Evolutionary conservation across 2,329 filamentous ascomycete species (phyloP), one percentile per base, ranked within the genome.

Genomic region (Cladosporium austrohemisphaericum): DNA sequence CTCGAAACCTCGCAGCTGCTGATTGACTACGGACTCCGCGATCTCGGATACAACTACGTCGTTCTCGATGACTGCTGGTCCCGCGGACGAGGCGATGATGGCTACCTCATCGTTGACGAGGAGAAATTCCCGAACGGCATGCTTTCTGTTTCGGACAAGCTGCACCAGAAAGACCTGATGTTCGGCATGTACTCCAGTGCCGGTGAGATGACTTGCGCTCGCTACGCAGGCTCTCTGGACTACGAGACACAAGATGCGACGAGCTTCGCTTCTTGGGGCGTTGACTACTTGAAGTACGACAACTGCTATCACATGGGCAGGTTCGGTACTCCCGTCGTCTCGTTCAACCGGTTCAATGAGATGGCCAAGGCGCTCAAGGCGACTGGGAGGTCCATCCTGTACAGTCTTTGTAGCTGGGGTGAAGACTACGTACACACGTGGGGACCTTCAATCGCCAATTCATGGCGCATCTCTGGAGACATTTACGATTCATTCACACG

Each of bases 301-400:
- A 80, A 80, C 58, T 80, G 77, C 65, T 78, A 71, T 60, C 78
- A 79, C 53, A 67, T 74, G 52, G 77, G 77, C 6, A 71, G 76
- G 49, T 72, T 70, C 14, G 74, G 76, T 10, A 75, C 68, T 2
- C 67, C 71, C 0, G 65, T 71, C 51, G 59, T 75, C 28, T 71
- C 71, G 3, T 74, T 68, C 53, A 67, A 71, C 41, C 69, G 73
- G 19, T 78, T 76, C 60, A 68, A 73, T 22, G 65, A 64, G 23
- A 76, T 76, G 69, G 70, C 70, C 13, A 60, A 72, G n/a, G 71
- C 76, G 0, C 63, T 76, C 26, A 76, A 75, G 49, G 61, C 63
- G 10, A 75, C 74, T 9, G 70, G 67, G 1, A 64, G 72, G 10
- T 64, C 68, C 1, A 74, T 76, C 13, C 55, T 75, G 3, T 76